Evolutionary conservation across 176 grass and related monocot genomes (phyloP).

Genomic region (Rhynchospora breviuscula): DNA sequence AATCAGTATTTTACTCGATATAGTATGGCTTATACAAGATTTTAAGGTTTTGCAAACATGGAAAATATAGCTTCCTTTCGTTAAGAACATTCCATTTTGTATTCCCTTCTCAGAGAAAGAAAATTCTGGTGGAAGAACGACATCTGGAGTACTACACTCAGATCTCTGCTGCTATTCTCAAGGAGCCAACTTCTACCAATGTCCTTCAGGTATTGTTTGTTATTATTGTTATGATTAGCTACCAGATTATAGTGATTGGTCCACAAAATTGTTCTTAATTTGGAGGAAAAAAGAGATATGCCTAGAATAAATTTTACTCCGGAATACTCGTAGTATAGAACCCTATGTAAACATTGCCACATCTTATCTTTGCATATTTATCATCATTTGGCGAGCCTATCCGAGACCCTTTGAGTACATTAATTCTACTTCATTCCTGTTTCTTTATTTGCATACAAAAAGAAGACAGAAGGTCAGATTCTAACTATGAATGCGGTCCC

Average conservation of each 20-base stretch:
- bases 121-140: conserved; percentile 22
- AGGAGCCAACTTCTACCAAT: conserved; percentile 22
- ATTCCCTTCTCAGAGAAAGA: conserved; percentile 18
- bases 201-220: conserved; percentile 24
- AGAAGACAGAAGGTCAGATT: too few species aligned
- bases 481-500: too few species aligned
- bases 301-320: neutral
- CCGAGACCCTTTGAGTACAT: too few species aligned
- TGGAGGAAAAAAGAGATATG: neutral
- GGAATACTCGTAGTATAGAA: neutral
- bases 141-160: conserved; percentile 17
- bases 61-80: neutral
- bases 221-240: neutral
- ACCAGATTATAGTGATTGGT: neutral
- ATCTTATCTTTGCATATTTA: neutral
- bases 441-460: too few species aligned
- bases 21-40: neutral
- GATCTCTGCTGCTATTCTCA: conserved; percentile 22
- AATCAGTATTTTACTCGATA: neutral
- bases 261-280: neutral
- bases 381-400: neutral
- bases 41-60: neutral
- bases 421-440: too few species aligned
- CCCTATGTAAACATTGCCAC: neutral
- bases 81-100: neutral